These are phyloP conservation scores for Starmera pachycereana DNA, from an alignment of 805 yeast species.

Conservation along the genomic window DNA sequence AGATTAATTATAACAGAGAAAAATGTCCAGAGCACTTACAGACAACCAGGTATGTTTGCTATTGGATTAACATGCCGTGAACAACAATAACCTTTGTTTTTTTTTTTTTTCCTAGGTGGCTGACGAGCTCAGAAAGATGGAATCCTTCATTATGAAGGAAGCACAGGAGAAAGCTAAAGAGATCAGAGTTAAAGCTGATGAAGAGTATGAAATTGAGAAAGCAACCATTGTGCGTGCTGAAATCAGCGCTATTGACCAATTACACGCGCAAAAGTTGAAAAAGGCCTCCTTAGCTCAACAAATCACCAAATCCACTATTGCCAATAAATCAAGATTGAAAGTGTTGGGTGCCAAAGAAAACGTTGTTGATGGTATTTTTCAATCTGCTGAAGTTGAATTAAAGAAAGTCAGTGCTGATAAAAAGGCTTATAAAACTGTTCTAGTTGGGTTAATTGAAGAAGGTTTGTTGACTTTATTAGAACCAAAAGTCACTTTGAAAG, in stretches of 20 bases:
- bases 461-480: conserved; percentile 66
- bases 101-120: conserved; percentile 51
- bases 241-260: conserved; percentile 75
- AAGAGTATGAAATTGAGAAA: conserved; percentile 97
- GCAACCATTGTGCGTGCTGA: conserved; percentile 91
- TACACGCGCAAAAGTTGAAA: conserved; percentile 74
- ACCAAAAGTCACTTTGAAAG: conserved; percentile 49
- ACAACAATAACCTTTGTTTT: background rate
- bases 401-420: conserved; percentile 44
- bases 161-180: conserved; percentile 98
- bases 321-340: conserved; percentile 90
- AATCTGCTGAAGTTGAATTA: conserved; percentile 55
- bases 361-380: conserved; percentile 65
- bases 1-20: no score
- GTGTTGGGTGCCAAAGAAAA: conserved; percentile 80
- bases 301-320: conserved; percentile 89
- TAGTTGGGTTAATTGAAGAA: conserved; percentile 76
- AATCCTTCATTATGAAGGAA: conserved; percentile 96
- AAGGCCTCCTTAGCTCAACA: conserved; percentile 91
- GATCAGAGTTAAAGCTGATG: conserved; percentile 91
- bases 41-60: no score
- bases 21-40: no score
- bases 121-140: conserved; percentile 95
- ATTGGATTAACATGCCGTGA: background rate
- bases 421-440: conserved; percentile 52